Evolutionary conservation across 768 basidiomycete genomes (phyloP).

Genomic region (Suillus alpinus): DNA sequence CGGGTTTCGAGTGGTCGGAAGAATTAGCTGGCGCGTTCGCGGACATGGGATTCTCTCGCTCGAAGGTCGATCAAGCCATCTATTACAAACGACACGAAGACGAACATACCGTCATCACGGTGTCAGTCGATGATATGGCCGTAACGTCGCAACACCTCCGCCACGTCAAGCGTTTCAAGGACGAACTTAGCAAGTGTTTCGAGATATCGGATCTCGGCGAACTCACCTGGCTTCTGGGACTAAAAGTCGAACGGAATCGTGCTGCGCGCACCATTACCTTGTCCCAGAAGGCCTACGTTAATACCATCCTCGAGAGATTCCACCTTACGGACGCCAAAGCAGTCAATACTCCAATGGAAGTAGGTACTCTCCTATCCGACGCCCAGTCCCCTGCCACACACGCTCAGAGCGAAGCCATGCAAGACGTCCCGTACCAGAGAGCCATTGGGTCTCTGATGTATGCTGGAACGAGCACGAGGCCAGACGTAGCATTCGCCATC

Average conservation of each 20-base stretch:
- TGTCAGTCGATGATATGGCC: conserved; percentile 32
- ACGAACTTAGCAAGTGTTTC: conserved; percentile 5
- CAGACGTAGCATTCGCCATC: conserved; percentile 33
- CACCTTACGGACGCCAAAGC: conserved; percentile 21
- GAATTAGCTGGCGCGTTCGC: neutral
- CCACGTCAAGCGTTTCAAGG: neutral
- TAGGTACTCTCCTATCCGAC: conserved; percentile 5
- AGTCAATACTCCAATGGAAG: conserved; percentile 19
- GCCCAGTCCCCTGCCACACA: conserved; percentile 1
- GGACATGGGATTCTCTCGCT: neutral
- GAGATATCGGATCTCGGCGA: conserved; percentile 16
- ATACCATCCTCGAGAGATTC: conserved; percentile 19
- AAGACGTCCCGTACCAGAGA: conserved; percentile 19
- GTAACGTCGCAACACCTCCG: conserved; percentile 21
- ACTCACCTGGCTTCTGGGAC: conserved; percentile 20
- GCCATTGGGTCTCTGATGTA: conserved; percentile 35
- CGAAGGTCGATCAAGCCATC: too few species aligned
- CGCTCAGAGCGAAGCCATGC: too few species aligned
- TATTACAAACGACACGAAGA: neutral
- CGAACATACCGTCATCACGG: conserved; percentile 25
- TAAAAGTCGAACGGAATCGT: conserved; percentile 18
- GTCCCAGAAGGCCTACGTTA: conserved; percentile 21
- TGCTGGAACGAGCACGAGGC: conserved; percentile 27
- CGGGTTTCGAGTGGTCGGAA: conserved; percentile 31
- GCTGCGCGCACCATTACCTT: conserved; percentile 11